Conservation (phyloP, 2,329 filamentous ascomycete genomes). For the Cadophora luteo-olivacea region DNA sequence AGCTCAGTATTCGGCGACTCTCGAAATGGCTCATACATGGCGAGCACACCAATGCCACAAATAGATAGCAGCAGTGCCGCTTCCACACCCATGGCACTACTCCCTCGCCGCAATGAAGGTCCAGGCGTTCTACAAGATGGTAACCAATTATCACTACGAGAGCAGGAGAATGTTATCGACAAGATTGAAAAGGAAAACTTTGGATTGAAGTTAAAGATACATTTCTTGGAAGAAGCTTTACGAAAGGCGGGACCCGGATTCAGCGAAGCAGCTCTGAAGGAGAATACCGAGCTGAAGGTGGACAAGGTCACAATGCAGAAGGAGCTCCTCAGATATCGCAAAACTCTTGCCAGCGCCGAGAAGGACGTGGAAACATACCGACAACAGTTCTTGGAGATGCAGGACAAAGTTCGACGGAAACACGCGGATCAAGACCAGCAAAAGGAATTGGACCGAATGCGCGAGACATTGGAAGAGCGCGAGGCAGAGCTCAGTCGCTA, state of each 20-base stretch:
- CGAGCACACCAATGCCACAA: slow-evolving; percentile 77
- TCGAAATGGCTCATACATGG: slow-evolving; percentile 65
- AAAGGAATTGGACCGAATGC: slow-evolving; percentile 63
- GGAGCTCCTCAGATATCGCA: slow-evolving; percentile 86
- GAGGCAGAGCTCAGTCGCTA: slow-evolving; percentile 57
- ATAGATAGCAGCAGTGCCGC: slow-evolving; percentile 80
- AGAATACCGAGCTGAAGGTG: slow-evolving; percentile 96
- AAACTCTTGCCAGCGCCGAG: slow-evolving; percentile 82
- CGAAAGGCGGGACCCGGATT: slow-evolving; percentile 88
- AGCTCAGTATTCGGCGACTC: slow-evolving; percentile 74
- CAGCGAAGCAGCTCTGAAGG: slow-evolving; percentile 85
- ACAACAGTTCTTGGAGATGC: slow-evolving; percentile 80
- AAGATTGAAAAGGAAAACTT: slow-evolving; percentile 99
- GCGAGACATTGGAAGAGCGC: slow-evolving; percentile 61
- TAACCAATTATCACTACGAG: slow-evolving; percentile 88
- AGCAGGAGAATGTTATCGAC: slow-evolving; percentile 95
- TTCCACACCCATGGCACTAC: slow-evolving; percentile 79
- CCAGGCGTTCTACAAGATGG: slow-evolving; percentile 80
- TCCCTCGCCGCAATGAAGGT: slow-evolving; percentile 67
- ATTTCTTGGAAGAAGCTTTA: slow-evolving; percentile 92
- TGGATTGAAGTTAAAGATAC: slow-evolving; percentile 93
- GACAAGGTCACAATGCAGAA: slow-evolving; percentile 88
- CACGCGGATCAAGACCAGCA: slow-evolving; percentile 75
- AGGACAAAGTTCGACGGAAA: slow-evolving; percentile 80
- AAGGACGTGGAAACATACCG: slow-evolving; percentile 85